A percentile compares a stretch with the other conserved stretches of the same genome.
phyloP scores from a whole-genome alignment of 352 stramenopile species.

The Pythium biforme region DNA sequence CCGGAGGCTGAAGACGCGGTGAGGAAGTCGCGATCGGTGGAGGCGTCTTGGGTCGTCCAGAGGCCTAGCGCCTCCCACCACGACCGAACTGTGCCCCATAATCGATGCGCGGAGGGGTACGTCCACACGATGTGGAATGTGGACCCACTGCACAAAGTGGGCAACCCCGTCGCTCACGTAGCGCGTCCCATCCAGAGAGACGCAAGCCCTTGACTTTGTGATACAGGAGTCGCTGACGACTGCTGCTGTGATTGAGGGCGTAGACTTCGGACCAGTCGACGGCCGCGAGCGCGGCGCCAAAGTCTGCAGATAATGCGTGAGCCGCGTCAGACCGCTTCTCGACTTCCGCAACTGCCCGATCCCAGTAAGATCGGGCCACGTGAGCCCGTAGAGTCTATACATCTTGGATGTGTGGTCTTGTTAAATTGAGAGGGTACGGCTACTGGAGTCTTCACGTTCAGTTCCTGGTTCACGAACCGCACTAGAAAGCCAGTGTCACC shows the following conservation, averaged over 20 bases:
- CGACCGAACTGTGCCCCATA: neutral
- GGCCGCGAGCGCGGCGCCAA: neutral
- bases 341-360: too few relatives aligned
- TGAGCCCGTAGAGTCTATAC: too few relatives aligned
- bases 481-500: too few relatives aligned
- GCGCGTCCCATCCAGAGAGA: constrained; percentile 11
- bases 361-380: too few relatives aligned
- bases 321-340: too few relatives aligned
- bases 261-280: neutral
- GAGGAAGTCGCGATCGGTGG: neutral
- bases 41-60: neutral
- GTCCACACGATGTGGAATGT: constrained; percentile 17
- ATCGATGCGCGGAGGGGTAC: neutral
- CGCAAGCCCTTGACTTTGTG: constrained; percentile 6
- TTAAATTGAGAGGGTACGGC: too few relatives aligned
- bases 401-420: too few relatives aligned
- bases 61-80: constrained; percentile 3
- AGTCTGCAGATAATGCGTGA: neutral
- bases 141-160: constrained; percentile 4
- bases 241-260: neutral
- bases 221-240: neutral
- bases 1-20: constrained; percentile 8
- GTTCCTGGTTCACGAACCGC: too few relatives aligned
- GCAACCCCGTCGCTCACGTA: constrained; percentile 1
- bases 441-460: too few relatives aligned